These are phyloP conservation scores for Nitzschia inconspicua DNA, from an alignment of 108 stramenopile species.

Conservation along the genomic window DNA sequence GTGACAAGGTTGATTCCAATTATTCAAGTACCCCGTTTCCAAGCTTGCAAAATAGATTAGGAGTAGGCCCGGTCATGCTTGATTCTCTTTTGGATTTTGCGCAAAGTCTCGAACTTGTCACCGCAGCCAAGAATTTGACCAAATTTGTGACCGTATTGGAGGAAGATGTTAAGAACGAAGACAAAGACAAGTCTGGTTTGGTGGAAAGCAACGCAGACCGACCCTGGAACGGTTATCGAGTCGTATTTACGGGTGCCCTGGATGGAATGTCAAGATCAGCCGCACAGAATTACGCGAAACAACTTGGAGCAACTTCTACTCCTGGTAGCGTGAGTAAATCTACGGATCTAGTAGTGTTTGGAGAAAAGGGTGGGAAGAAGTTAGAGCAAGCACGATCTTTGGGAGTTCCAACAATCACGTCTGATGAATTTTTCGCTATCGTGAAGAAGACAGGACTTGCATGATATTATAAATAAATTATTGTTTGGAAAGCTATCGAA, in stretches of 20 bases:
- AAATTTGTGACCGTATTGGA: conserved; percentile 29
- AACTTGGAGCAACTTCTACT: conserved; percentile 65
- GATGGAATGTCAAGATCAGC: conserved; percentile 41
- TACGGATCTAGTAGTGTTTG: conserved; percentile 70
- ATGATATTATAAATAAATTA: too few species aligned
- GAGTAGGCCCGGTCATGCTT: conserved; percentile 65
- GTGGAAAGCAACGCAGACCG: not conserved
- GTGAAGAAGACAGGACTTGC: conserved; percentile 12
- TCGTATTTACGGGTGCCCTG: conserved; percentile 80
- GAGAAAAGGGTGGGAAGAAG: conserved; percentile 81
- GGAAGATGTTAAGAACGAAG: conserved; percentile 15
- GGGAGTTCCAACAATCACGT: conserved; percentile 54
- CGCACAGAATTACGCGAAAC: conserved; percentile 54
- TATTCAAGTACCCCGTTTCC: conserved; percentile 19
- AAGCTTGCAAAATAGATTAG: conserved; percentile 30
- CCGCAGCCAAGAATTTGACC: conserved; percentile 57
- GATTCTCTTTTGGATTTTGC: conserved; percentile 53
- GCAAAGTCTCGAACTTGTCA: conserved; percentile 42
- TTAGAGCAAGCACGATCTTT: conserved; percentile 57
- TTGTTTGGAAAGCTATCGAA: too few species aligned
- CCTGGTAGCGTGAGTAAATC: conserved; percentile 71
- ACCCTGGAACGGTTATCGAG: conserved; percentile 56
- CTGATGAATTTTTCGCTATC: conserved; percentile 54
- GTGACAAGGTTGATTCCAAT: not conserved
- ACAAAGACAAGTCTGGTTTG: not conserved